phyloP scores from a whole-genome alignment of 2,329 filamentous ascomycete genomes.

The Purpureocillium takamizusanense region DNA sequence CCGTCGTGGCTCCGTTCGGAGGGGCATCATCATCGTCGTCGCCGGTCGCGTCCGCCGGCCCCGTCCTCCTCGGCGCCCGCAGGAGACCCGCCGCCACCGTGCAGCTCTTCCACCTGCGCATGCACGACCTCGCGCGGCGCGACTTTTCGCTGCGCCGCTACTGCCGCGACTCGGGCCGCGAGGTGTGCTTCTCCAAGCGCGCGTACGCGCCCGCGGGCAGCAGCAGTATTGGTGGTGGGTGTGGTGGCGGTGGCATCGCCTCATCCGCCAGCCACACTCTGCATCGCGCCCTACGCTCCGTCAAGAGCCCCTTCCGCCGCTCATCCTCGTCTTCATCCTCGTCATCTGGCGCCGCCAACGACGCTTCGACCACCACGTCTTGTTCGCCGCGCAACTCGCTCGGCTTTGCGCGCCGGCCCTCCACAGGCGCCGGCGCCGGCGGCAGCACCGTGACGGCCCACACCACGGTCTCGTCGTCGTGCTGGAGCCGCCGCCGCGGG shows the following conservation, averaged over 20 bases:
- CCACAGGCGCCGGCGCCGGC: constrained; percentile 10
- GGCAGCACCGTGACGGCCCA: constrained; percentile 8
- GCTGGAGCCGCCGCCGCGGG: constrained; percentile 1
- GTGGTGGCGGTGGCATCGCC: neutral
- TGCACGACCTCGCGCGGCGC: constrained; percentile 80
- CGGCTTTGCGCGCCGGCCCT: constrained; percentile 10
- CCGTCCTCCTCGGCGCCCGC: no score
- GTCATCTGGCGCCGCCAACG: neutral
- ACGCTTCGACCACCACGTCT: constrained; percentile 1
- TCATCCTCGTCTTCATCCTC: constrained; percentile 4
- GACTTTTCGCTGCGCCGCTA: constrained; percentile 90
- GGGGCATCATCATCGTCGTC: constrained; percentile 1
- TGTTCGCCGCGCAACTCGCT: constrained; percentile 9
- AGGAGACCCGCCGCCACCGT: constrained; percentile 36
- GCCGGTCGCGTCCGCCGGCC: no score
- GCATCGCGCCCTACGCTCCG: neutral
- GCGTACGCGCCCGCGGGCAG: constrained; percentile 42
- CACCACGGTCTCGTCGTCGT: constrained; percentile 9
- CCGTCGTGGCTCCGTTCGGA: constrained; percentile 54
- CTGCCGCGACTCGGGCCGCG: constrained; percentile 83
- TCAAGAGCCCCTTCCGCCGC: constrained; percentile 1
- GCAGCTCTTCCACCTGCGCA: constrained; percentile 84
- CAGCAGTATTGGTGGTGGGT: no score
- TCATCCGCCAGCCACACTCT: neutral
- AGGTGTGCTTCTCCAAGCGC: constrained; percentile 78